These are phyloP conservation scores for Eucalyptus cloeziana DNA, from an alignment of 345 rosid genomes.

Conservation along the genomic window DNA sequence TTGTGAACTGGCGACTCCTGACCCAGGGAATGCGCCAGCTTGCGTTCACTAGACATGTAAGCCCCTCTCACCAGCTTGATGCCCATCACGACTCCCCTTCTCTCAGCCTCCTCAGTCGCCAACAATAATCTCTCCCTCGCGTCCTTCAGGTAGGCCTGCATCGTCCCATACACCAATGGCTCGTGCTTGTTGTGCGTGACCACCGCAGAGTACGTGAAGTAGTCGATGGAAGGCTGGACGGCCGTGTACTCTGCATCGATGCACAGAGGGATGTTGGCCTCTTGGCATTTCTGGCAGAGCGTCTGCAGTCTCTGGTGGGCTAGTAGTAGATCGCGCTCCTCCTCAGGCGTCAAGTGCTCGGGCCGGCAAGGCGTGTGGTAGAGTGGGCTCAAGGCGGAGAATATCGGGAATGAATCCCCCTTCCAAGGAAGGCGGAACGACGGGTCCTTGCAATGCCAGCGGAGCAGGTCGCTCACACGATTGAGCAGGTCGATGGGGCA, in stretches of 20 bases:
- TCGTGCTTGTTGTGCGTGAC: constrained; percentile 31
- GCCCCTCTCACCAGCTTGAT: constrained; percentile 87
- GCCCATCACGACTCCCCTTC: constrained; percentile 55
- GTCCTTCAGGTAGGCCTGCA: constrained; percentile 81
- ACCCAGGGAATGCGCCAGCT: constrained; percentile 53
- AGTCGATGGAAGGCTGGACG: constrained; percentile 83
- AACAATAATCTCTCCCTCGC: constrained; percentile 50
- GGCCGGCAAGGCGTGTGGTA: constrained; percentile 65
- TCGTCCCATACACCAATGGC: constrained; percentile 55
- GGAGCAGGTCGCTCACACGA: constrained; percentile 59
- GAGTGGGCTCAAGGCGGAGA: constrained; percentile 57
- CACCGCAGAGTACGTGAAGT: constrained; percentile 56
- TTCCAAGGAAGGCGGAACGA: constrained; percentile 72
- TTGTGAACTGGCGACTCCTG: constrained; percentile 68
- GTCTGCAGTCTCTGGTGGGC: constrained; percentile 35
- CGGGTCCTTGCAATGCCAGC: constrained; percentile 70
- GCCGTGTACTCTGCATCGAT: constrained; percentile 78
- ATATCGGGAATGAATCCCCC: constrained; percentile 39
- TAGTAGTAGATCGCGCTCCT: constrained; percentile 42
- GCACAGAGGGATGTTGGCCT: constrained; percentile 36
- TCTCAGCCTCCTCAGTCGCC: constrained; percentile 39
- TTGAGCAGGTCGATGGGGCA: constrained; percentile 53
- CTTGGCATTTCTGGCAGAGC: constrained; percentile 44
- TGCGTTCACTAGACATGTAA: constrained; percentile 64
- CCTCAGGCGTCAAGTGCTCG: constrained; percentile 44